A percentile compares a stretch with the other conserved stretches of the same genome.
Conservation (phyloP, 2,329 filamentous ascomycete genomes). For the Neofusicoccum sp. region DNA sequence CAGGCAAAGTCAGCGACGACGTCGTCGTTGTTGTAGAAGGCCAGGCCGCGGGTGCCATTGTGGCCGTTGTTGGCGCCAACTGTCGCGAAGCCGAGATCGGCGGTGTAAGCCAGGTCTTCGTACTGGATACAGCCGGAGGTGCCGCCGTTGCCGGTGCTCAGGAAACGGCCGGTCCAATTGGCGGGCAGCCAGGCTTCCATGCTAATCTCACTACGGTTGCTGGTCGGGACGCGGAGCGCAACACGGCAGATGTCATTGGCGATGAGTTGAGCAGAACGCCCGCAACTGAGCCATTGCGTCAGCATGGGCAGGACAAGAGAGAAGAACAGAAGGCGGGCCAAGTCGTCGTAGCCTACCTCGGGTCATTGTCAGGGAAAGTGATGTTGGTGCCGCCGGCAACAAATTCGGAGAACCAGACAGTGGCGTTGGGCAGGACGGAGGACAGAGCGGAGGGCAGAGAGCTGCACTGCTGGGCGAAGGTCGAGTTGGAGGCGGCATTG, state of each 20-base stretch:
- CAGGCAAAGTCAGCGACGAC: conserved; percentile 51
- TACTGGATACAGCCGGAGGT: conserved; percentile 40
- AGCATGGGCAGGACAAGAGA: not conserved
- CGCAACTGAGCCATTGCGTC: conserved; percentile 27
- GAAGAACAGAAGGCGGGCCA: not conserved
- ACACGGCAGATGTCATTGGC: conserved; percentile 42
- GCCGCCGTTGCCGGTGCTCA: conserved; percentile 43
- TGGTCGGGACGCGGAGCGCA: conserved; percentile 43
- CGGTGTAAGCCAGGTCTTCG: conserved; percentile 37
- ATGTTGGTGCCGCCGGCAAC: conserved; percentile 41
- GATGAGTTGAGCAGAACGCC: conserved; percentile 34
- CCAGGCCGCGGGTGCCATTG: conserved; percentile 43
- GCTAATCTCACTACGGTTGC: conserved; percentile 39
- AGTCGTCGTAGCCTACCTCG: not conserved
- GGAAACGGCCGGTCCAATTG: conserved; percentile 40
- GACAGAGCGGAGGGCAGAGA: not conserved
- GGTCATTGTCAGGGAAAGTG: conserved; percentile 11
- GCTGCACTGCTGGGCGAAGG: conserved; percentile 11
- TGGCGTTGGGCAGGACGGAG: conserved; percentile 31
- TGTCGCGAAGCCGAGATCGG: conserved; percentile 38
- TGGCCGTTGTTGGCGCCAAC: conserved; percentile 45
- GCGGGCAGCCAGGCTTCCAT: conserved; percentile 47
- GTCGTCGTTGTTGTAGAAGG: conserved; percentile 44
- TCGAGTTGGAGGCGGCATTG: not conserved
- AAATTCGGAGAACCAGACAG: conserved; percentile 37